Evolutionary conservation across 495 filamentous ascomycete genomes (phyloP), one percentile per base, ranked within the genome.

Genomic region (Apiosordaria backusii): DNA sequence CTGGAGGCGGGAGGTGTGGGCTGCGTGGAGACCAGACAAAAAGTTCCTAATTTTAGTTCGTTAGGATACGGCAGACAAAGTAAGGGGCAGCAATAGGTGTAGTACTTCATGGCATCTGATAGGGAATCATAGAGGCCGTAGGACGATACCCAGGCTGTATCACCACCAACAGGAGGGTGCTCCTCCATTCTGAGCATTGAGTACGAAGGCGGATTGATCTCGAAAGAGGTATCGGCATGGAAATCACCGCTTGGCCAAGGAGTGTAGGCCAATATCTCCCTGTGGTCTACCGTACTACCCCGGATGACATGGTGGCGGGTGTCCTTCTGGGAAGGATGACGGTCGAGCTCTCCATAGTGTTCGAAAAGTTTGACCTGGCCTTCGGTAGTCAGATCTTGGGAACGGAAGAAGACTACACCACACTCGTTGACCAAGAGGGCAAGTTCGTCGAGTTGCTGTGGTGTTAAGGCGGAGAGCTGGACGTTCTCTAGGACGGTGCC

Each of bases 171-270:
- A 21, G 70, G 70, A 4, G 84, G 82, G 65, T 84, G 81, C 66
- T 84, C 81, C 72, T 84, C 83, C 82, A 84, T 86, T 57, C 83
- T 74, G 23, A 86, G 74, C 27, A 86, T 67, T 1, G 82, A 83
- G 63, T 86, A 84, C 1, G 74, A 79, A 0, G 83, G 82, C 4
- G 83, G 81, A 69, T 83, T 85, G 69, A 82, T 77, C 68, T 85
- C 81, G 61, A 83, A 84, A 6, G 79, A 81, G 4, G 81, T 85
- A 67, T 85, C 82, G 15, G 82, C 78, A 58, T 85, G 82, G 68
- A 79, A 84, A 21, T 82, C 82, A 26, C 74, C 65, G 67, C 72
- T 50, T 25, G 70, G 70, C 70, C 80, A 81, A 2, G 80, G 78
- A 6, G 78, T 82, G 62, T 80, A 79, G 53, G 69, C 76, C 0